Evolutionary conservation across 345 rosid species (phyloP), one percentile per base, ranked within the genome.

Genomic region (Lepidium aucheri): DNA sequence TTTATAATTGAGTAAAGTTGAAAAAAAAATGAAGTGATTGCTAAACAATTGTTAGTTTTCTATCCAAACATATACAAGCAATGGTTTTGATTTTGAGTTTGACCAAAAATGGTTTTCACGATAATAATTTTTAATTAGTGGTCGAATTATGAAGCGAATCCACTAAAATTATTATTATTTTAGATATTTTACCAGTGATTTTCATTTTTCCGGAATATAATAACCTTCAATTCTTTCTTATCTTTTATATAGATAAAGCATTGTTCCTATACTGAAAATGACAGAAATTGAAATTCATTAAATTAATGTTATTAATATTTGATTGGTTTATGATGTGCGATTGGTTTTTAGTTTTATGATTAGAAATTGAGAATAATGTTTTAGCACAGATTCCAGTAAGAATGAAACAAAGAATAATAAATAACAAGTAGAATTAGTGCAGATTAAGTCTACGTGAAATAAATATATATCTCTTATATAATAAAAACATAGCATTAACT

Each of bases 211-310:
- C 3, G 24, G 40, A 26, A 53, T 53, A 43, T 69, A 52, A 34
- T 47, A 53, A 34, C 34, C 36, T 54, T 55, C 0, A 26, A 26
- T 44, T 42, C 53, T 22, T 52, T 43, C 41, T 62, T 53, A 62
- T 61, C 68, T 70, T 51, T 33, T 52, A 22, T 61, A 13, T 12
- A 55, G 60, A 32, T 40, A 53, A 28, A 70, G n/a, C 52, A 53
- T 44, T 61, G 46, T 62, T 53, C 68, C 40, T 43, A 45, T 22
- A 53, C 63, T 28, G 75, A 70, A 34, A 70, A 70, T 35, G 63
- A 62, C 68, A 44, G 1, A 35, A 43, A 4, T 24, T 15, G 16
- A 12, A 7, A 15, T 1, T 45, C 35, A 1, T 43, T 20, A 9
- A n/a, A n/a, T 18, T 8, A 41, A 10, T 5, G 30, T 53, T 30